Evolutionary conservation across 371 early-diverging fungal genomes (phyloP).

Genomic region (Paraphysoderma sedebokerense): DNA sequence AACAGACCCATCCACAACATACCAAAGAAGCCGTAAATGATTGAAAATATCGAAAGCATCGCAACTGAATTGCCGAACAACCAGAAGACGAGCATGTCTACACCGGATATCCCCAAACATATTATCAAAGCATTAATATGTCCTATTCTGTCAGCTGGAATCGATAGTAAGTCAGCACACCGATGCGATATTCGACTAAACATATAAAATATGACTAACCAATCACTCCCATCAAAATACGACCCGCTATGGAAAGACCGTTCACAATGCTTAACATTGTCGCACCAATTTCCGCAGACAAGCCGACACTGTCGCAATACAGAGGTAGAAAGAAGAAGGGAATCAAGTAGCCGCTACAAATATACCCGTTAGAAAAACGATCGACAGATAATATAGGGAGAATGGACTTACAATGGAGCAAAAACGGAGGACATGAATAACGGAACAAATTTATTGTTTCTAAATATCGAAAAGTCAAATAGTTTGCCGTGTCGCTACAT

Average conservation of each 20-base stretch:
- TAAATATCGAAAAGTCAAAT: conserved; percentile 15
- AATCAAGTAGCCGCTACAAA: conserved; percentile 11
- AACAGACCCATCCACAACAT: too few species aligned
- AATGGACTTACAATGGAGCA: conserved; percentile 15
- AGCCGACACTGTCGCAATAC: conserved; percentile 8
- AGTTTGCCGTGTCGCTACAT: conserved; percentile 9
- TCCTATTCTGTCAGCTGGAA: conserved; percentile 37
- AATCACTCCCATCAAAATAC: conserved; percentile 17
- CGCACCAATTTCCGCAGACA: conserved; percentile 14
- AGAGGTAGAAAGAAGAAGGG: conserved; percentile 9
- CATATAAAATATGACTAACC: too few species aligned
- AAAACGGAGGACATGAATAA: conserved; percentile 11
- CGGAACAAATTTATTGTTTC: conserved; percentile 1
- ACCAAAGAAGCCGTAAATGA: conserved; percentile 31
- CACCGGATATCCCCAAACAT: conserved; percentile 24
- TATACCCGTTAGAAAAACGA: too few species aligned
- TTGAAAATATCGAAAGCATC: conserved; percentile 18
- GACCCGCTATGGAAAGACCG: conserved; percentile 13
- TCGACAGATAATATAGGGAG: too few species aligned
- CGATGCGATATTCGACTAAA: too few species aligned
- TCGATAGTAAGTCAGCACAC: too few species aligned
- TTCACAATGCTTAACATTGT: conserved; percentile 17
- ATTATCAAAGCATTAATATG: conserved; percentile 30
- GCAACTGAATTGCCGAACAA: conserved; percentile 19
- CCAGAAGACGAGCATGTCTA: conserved; percentile 18